phyloP scores from a whole-genome alignment of 768 basidiomycete genomes.

The Hygrocybe coccinea region DNA sequence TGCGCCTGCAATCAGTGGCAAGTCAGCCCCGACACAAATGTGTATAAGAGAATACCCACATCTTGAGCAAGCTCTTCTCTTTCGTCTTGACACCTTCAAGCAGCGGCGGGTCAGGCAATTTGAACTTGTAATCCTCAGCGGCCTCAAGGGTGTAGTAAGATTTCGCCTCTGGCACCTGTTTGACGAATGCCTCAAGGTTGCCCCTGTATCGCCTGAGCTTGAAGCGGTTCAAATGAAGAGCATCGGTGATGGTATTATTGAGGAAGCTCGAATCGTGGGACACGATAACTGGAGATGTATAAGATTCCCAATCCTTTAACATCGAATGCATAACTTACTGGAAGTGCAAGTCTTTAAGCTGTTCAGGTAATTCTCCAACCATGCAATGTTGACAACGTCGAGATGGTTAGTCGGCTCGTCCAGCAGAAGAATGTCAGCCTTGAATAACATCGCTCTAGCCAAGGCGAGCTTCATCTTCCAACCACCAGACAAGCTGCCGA shows the following conservation, averaged over 20 bases:
- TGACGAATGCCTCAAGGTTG: conserved; percentile 92
- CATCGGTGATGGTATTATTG: conserved; percentile 97
- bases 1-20: conserved; percentile 46
- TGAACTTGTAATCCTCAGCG: conserved; percentile 96
- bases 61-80: conserved; percentile 94
- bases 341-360: conserved; percentile 88
- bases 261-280: conserved; percentile 97
- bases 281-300: conserved; percentile 67
- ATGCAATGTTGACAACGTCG: conserved; percentile 95
- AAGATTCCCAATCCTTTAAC: conserved; percentile 10
- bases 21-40: neutral
- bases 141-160: conserved; percentile 97
- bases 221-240: conserved; percentile 97
- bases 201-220: conserved; percentile 94
- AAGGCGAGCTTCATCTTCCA: conserved; percentile 99
- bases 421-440: conserved; percentile 92
- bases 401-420: conserved; percentile 97
- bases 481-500: conserved; percentile 92
- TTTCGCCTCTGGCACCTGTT: conserved; percentile 93
- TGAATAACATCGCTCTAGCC: conserved; percentile 96
- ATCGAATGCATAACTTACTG: conserved; percentile 41
- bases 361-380: conserved; percentile 93
- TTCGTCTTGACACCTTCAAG: conserved; percentile 99
- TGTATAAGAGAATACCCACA: conserved; percentile 38
- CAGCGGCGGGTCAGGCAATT: conserved; percentile 93